These are phyloP conservation scores for Bacterosira constricta DNA, from an alignment of 108 stramenopile genomes.

Conservation along the genomic window DNA sequence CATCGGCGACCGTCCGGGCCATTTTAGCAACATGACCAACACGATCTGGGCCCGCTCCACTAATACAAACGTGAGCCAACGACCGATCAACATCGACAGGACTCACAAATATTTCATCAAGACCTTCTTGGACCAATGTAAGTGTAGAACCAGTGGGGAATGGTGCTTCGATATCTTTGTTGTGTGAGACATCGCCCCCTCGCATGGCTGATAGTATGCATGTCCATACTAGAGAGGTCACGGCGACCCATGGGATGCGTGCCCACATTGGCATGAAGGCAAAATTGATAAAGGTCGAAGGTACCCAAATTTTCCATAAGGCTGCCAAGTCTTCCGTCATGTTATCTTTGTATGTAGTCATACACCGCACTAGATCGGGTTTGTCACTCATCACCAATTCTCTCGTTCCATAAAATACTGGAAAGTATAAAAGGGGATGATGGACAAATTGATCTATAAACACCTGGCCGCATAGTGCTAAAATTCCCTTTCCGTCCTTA, in stretches of 20 bases:
- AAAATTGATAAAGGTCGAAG: constrained; percentile 83
- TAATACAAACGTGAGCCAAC: constrained; percentile 68
- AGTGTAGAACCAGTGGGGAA: constrained; percentile 74
- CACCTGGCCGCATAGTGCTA: constrained; percentile 46
- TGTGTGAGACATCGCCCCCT: constrained; percentile 78
- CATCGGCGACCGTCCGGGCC: constrained; percentile 59
- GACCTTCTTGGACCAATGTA: constrained; percentile 65
- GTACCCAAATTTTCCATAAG: constrained; percentile 90
- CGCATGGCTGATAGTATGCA: constrained; percentile 86
- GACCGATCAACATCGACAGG: constrained; percentile 74
- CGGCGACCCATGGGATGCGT: constrained; percentile 84
- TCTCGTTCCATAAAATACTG: constrained; percentile 87
- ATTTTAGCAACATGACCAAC: constrained; percentile 74
- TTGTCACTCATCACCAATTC: constrained; percentile 79
- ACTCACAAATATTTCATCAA: constrained; percentile 64
- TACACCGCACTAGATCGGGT: constrained; percentile 61
- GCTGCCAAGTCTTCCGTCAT: constrained; percentile 83
- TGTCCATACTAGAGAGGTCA: constrained; percentile 85
- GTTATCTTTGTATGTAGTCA: constrained; percentile 63
- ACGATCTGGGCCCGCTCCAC: constrained; percentile 75
- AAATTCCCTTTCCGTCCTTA: constrained; percentile 65
- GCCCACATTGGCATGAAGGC: constrained; percentile 93
- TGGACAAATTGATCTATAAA: constrained; percentile 79
- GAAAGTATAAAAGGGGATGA: constrained; percentile 93
- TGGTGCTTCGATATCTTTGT: constrained; percentile 73